Base-by-base conservation (phyloP, 2,329 filamentous ascomycete genomes). In the Celoporthe dispersa region DNA sequence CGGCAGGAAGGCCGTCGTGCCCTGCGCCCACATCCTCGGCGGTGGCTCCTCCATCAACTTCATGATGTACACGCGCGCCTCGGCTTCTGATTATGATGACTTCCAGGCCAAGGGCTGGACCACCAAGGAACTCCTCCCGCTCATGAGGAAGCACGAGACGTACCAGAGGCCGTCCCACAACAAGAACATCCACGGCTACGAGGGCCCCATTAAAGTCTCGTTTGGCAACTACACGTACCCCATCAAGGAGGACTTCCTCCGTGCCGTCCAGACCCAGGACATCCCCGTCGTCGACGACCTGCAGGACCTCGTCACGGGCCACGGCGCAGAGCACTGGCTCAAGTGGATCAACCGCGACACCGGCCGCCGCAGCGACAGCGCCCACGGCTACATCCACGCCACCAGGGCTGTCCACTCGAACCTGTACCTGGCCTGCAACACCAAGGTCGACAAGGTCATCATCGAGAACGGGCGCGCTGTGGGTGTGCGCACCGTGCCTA, bases 151-250 rank as follows among this genome's bases (percentile, higher is more conserved):
- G 83, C 90, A 93, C 72, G 92, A 94, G 81, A 94, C 91, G 0
- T 94, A 94, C 75, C 92, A 94, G 75, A 81, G 88, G 51, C 82
- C 89, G 8, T 87, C 83, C 64, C 88, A 88, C 74, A 91, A 91
- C 78, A 86, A 86, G 72, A 90, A 92, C 12, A 78, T 92, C 31
- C 92, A 95, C 75, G 92, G 92, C 1, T 93, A 90, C 68, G 91
- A 93, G 44, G 92, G 92, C 0, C 92, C 92, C 0, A 94, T 94
- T 82, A 94, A 94, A 81, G 91, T 94, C 53, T 94, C 91, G 0
- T 94, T 94, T 73, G 91, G 91, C 68, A 93, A 93, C 80, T 91
- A 93, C 80, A 92, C 90, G 5, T 94, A 94, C 74, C 92, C 92
- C 1, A 90, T 94, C 80, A 93, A 92, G 85, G 90, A 94, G 66